Conservation (phyloP, 805 yeast species). For the Sugiyamaella lignohabitans region DNA sequence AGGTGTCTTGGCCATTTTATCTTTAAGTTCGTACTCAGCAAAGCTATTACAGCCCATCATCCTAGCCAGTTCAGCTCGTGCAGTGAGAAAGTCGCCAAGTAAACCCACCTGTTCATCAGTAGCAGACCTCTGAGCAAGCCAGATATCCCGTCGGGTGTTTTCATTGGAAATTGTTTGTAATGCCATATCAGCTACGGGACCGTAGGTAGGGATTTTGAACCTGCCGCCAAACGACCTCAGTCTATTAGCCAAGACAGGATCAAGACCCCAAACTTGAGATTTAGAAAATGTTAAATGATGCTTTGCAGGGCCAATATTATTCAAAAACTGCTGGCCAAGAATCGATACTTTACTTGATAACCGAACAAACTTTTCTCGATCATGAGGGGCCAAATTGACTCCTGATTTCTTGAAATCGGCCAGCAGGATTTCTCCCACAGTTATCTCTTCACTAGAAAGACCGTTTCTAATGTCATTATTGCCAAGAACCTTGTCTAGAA, state of each 20-base stretch:
- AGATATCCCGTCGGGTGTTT: conserved; percentile 55
- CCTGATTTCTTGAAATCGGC: conserved; percentile 91
- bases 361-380: conserved; percentile 64
- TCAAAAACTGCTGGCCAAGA: conserved; percentile 70
- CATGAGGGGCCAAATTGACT: conserved; percentile 60
- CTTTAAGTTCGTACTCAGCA: conserved; percentile 75
- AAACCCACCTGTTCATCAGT: conserved; percentile 53
- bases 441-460: conserved; percentile 66
- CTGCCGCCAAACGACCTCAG: conserved; percentile 33
- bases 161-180: conserved; percentile 53
- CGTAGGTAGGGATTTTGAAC: conserved; percentile 52
- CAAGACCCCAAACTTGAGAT: conserved; percentile 29
- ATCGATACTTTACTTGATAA: conserved; percentile 75
- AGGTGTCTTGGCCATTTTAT: conserved; percentile 84
- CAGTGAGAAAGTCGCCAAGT: conserved; percentile 52
- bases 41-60: conserved; percentile 65
- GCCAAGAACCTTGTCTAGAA: conserved; percentile 50
- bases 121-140: conserved; percentile 69
- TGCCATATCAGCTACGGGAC: conserved; percentile 58
- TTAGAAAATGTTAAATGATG: conserved; percentile 20
- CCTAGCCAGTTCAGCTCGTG: conserved; percentile 64
- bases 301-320: conserved; percentile 35
- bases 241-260: conserved; percentile 26
- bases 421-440: conserved; percentile 72
- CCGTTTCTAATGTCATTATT: conserved; percentile 32